A percentile compares a stretch with the other conserved stretches of the same genome.
These are phyloP conservation scores for Echeveria elegans DNA, from an alignment of 164 flowering plant species.

Conservation along the genomic window DNA sequence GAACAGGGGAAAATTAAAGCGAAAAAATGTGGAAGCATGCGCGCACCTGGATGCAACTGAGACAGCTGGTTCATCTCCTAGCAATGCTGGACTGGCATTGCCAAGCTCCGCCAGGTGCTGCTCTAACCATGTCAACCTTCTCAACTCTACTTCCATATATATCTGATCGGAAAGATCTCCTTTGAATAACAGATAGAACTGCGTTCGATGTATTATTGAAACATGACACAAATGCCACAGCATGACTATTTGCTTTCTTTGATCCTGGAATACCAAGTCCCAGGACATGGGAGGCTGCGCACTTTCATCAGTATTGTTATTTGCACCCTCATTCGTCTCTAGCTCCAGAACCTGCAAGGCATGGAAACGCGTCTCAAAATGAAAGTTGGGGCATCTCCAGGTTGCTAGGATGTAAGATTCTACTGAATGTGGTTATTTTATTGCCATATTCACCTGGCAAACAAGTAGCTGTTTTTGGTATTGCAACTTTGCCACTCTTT, in stretches of 20 bases:
- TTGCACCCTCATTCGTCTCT: slow-evolving; percentile 41
- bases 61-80: slow-evolving; percentile 76
- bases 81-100: slow-evolving; percentile 77
- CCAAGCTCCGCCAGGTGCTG: slow-evolving; percentile 73
- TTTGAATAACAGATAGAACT: slow-evolving; percentile 60
- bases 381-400: too few species aligned
- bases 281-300: slow-evolving; percentile 47
- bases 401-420: too few species aligned
- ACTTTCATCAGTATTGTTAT: slow-evolving; percentile 17
- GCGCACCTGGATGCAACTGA: slow-evolving; percentile 65
- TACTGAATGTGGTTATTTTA: too few species aligned
- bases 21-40: not conserved
- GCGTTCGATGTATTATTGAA: slow-evolving; percentile 72
- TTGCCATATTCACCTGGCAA: slow-evolving; percentile 51
- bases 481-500: slow-evolving; percentile 76
- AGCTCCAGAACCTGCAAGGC: slow-evolving; percentile 55
- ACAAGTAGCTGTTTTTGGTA: slow-evolving; percentile 86
- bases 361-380: too few species aligned
- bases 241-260: slow-evolving; percentile 67
- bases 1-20: not conserved
- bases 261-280: slow-evolving; percentile 52
- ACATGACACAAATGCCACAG: slow-evolving; percentile 87
- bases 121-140: slow-evolving; percentile 76
- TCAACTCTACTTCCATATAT: slow-evolving; percentile 75
- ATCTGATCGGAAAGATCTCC: slow-evolving; percentile 77